These are phyloP conservation scores for Arthrobotrys sphaeroides DNA, from an alignment of 2,329 filamentous ascomycete species.

Conservation along the genomic window DNA sequence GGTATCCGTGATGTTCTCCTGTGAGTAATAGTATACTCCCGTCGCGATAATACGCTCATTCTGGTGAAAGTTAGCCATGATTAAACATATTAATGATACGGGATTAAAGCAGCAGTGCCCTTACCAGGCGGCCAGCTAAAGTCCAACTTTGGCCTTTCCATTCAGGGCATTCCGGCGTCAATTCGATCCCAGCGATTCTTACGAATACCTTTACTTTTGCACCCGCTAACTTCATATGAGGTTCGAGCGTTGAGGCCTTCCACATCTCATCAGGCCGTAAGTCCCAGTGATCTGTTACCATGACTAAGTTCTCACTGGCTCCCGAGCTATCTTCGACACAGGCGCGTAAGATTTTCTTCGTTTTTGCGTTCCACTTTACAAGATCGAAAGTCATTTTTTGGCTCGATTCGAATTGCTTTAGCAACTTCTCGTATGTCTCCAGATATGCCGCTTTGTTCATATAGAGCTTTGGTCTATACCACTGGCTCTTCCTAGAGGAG, in stretches of 20 bases:
- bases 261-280: not conserved
- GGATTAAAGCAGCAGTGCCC: too few relatives aligned
- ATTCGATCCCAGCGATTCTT: not conserved
- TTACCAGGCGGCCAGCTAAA: not conserved
- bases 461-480: not conserved
- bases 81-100: not conserved
- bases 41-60: slow-evolving; percentile 74
- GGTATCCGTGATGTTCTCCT: slow-evolving; percentile 69
- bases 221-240: not conserved
- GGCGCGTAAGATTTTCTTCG: too few relatives aligned
- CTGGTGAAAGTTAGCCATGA: slow-evolving; percentile 51
- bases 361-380: not conserved
- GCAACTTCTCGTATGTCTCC: not conserved
- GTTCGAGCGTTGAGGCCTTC: not conserved
- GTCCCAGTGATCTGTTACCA: not conserved
- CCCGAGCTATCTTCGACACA: too few relatives aligned
- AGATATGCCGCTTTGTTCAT: not conserved
- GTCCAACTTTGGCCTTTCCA: not conserved
- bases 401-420: not conserved
- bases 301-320: not conserved
- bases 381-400: not conserved
- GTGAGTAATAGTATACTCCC: slow-evolving; percentile 72
- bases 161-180: not conserved
- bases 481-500: not conserved
- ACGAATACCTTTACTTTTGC: not conserved